These are phyloP conservation scores for Rutstroemia sp. DNA, from an alignment of 2,329 filamentous ascomycete genomes.

Conservation along the genomic window DNA sequence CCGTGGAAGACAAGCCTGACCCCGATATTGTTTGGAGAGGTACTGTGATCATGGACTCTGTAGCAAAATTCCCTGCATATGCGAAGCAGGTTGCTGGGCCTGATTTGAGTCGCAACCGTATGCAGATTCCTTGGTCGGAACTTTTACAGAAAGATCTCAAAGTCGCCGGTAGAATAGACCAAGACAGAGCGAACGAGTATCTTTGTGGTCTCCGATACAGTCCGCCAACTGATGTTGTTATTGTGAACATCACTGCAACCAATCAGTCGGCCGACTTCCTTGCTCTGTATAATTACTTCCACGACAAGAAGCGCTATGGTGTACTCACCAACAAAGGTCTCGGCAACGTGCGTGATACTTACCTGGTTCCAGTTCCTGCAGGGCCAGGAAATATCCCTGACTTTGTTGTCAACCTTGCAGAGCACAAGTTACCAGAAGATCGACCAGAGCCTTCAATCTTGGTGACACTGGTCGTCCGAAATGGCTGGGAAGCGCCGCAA, in stretches of 20 bases:
- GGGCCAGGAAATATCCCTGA: conserved; percentile 68
- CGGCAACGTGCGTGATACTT: conserved; percentile 78
- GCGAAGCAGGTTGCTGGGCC: conserved; percentile 81
- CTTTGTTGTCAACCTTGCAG: conserved; percentile 82
- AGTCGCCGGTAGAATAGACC: conserved; percentile 73
- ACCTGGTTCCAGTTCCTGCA: conserved; percentile 77
- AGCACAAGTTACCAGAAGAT: conserved; percentile 68
- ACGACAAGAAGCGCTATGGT: conserved; percentile 73
- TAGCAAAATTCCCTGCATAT: conserved; percentile 68
- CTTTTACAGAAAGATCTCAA: conserved; percentile 64
- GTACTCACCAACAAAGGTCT: conserved; percentile 72
- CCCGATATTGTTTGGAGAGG: conserved; percentile 74
- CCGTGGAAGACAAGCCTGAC: conserved; percentile 63
- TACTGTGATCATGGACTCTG: conserved; percentile 65
- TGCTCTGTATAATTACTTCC: conserved; percentile 81
- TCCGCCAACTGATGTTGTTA: conserved; percentile 73
- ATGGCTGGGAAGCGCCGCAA: conserved; percentile 34
- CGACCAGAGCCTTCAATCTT: conserved; percentile 71
- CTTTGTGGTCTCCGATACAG: conserved; percentile 81
- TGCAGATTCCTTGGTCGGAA: conserved; percentile 59
- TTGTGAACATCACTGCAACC: conserved; percentile 64
- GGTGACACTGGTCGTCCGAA: conserved; percentile 76
- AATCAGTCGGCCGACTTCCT: conserved; percentile 57
- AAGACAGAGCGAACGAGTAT: conserved; percentile 81
- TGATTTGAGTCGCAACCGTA: conserved; percentile 51